A percentile compares a stretch with the other conserved stretches of the same genome.
Evolutionary conservation across 768 basidiomycete species (phyloP).

Genomic region (Amanita thiersii): DNA sequence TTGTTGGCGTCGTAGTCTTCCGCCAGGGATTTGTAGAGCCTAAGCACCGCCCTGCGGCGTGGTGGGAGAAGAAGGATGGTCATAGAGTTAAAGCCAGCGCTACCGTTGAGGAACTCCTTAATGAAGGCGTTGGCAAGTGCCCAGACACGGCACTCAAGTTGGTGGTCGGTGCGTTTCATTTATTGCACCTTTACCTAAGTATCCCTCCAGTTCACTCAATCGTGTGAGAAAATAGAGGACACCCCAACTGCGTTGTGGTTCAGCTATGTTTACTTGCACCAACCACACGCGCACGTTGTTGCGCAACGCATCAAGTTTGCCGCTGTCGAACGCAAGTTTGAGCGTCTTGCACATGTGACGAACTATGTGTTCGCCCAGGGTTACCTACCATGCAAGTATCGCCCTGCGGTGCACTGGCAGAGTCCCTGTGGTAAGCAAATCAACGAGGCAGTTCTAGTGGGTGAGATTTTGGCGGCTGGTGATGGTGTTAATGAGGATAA

Average conservation of each 20-base stretch:
- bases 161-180: conserved; percentile 30
- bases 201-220: too few species aligned
- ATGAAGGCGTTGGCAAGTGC: conserved; percentile 31
- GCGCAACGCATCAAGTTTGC: conserved; percentile 37
- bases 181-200: neutral
- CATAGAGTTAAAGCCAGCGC: conserved; percentile 26
- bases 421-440: conserved; percentile 25
- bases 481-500: conserved; percentile 26
- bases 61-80: conserved; percentile 36
- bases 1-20: conserved; percentile 22
- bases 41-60: conserved; percentile 29
- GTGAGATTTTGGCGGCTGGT: conserved; percentile 21
- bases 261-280: conserved; percentile 31
- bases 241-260: conserved; percentile 34
- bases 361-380: conserved; percentile 37
- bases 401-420: conserved; percentile 34
- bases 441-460: conserved; percentile 17
- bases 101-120: conserved; percentile 25
- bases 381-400: conserved; percentile 25
- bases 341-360: conserved; percentile 35
- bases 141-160: conserved; percentile 36
- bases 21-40: conserved; percentile 38
- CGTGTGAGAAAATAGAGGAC: conserved; percentile 34
- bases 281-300: conserved; percentile 20
- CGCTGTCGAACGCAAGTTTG: conserved; percentile 20